Evolutionary conservation across 2,329 filamentous ascomycete genomes (phyloP).

Genomic region (Zopfia rhizophila): DNA sequence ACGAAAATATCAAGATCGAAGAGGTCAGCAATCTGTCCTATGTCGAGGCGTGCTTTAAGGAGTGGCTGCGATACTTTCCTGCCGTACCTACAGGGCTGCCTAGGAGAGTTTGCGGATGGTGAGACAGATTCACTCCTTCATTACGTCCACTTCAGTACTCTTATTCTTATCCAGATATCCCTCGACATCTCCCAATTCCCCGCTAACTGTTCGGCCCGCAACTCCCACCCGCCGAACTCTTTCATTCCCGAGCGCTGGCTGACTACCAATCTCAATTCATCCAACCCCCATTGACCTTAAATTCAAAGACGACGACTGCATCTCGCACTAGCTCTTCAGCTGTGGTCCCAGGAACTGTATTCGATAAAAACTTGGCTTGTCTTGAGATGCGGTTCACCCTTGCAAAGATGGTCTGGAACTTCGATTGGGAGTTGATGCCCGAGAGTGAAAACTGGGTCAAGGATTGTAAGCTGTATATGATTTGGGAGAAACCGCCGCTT

Average conservation of each 20-base stretch:
- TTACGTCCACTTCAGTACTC: too few relatives aligned
- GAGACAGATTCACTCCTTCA: too few relatives aligned
- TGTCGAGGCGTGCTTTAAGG: too few relatives aligned
- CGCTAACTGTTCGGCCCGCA: conserved; percentile 30
- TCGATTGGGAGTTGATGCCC: conserved; percentile 54
- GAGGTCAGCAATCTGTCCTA: too few relatives aligned
- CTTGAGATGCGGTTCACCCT: conserved; percentile 50
- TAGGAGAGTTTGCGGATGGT: too few relatives aligned
- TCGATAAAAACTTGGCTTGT: conserved; percentile 42
- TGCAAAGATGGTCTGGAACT: conserved; percentile 52
- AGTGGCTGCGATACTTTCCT: too few relatives aligned
- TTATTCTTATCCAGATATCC: too few relatives aligned
- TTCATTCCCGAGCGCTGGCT: conserved; percentile 51
- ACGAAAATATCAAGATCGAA: too few relatives aligned
- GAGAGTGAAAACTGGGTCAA: conserved; percentile 12
- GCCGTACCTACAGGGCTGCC: too few relatives aligned
- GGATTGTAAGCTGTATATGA: conserved; percentile 19
- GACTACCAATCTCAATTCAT: conserved; percentile 7
- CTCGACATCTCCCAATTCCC: too few relatives aligned
- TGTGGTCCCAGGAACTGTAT: conserved; percentile 40
- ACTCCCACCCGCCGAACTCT: conserved; percentile 34
- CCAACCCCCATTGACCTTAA: too few relatives aligned
- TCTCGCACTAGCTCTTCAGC: conserved; percentile 37
- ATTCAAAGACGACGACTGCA: conserved; percentile 39
- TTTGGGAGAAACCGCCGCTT: conserved; percentile 27